A percentile compares a stretch with the other conserved stretches of the same genome.
Evolutionary conservation across 1,139 yeast species (phyloP).

Genomic region (Pichia sp.): DNA sequence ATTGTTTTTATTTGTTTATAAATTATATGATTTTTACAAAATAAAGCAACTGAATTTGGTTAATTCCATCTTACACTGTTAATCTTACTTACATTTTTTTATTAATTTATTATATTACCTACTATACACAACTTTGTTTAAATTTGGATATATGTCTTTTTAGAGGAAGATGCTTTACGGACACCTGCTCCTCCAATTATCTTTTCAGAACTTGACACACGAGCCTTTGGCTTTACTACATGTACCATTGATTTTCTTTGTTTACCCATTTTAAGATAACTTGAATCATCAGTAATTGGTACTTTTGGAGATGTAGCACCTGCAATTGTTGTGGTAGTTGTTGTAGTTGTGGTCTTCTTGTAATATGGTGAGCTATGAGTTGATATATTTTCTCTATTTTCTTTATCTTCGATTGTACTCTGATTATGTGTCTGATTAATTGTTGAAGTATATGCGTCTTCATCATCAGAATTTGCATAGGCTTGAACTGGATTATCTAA

Average conservation of each 20-base stretch:
- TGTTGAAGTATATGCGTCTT: slow-evolving; percentile 28
- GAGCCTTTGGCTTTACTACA: slow-evolving; percentile 15
- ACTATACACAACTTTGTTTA: not conserved
- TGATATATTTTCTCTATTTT: slow-evolving; percentile 10
- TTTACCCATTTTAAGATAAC: slow-evolving; percentile 23
- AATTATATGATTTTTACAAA: too few species aligned
- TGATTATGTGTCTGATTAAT: slow-evolving; percentile 18
- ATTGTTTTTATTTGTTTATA: too few species aligned
- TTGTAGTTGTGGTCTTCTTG: slow-evolving; percentile 29
- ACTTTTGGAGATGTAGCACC: slow-evolving; percentile 21
- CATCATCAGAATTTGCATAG: slow-evolving; percentile 30
- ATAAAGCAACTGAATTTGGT: too few species aligned
- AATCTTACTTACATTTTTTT: not conserved
- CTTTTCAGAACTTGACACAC: slow-evolving; percentile 24
- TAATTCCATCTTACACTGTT: too few species aligned
- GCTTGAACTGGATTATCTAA: slow-evolving; percentile 24
- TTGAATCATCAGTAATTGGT: slow-evolving; percentile 8
- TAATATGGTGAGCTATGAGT: slow-evolving; percentile 19
- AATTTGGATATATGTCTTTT: slow-evolving; percentile 18
- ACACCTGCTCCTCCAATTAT: slow-evolving; percentile 30
- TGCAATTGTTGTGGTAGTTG: slow-evolving; percentile 28
- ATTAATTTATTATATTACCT: not conserved
- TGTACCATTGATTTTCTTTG: slow-evolving; percentile 25
- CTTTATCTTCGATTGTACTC: slow-evolving; percentile 20
- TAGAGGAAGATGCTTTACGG: slow-evolving; percentile 31